These are phyloP conservation scores for Rhodomyrtus psidioides DNA, from an alignment of 441 rosid genomes.

Conservation along the genomic window DNA sequence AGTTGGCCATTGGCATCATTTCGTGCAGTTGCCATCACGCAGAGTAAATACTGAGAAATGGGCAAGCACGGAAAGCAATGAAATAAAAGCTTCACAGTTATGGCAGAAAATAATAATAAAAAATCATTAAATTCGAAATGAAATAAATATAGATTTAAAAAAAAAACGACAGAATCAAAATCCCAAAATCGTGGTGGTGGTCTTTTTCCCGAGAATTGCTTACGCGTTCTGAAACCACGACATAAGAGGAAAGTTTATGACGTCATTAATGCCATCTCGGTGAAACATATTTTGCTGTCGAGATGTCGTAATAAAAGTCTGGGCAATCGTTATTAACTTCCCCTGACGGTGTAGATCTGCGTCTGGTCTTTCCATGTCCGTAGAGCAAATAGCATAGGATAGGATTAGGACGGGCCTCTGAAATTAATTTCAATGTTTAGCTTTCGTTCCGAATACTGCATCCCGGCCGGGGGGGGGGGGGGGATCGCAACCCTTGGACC, in stretches of 20 bases:
- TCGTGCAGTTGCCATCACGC: not conserved
- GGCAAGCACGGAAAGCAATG: not conserved
- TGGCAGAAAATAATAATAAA: not conserved
- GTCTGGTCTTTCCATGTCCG: not conserved
- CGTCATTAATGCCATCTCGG: not conserved
- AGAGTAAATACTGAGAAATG: not conserved
- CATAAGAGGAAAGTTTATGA: not conserved
- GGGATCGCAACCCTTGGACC: not conserved
- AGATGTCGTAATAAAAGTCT: not conserved
- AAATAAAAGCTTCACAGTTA: not conserved
- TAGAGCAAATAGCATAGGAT: not conserved
- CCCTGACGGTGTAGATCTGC: not conserved
- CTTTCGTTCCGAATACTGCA: too few relatives aligned
- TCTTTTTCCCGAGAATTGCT: not conserved
- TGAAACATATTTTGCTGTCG: not conserved
- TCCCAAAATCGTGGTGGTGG: not conserved
- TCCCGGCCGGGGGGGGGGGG: too few relatives aligned
- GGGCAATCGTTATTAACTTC: not conserved
- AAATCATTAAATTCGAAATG: not conserved
- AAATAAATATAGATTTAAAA: not conserved
- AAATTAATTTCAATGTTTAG: not conserved
- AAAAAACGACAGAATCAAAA: not conserved
- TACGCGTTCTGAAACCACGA: not conserved
- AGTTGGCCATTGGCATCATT: not conserved
- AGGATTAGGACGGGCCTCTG: rapidly evolving